These are phyloP conservation scores for Beta macrorhiza DNA, from an alignment of 179 eudicot genomes.

Conservation along the genomic window DNA sequence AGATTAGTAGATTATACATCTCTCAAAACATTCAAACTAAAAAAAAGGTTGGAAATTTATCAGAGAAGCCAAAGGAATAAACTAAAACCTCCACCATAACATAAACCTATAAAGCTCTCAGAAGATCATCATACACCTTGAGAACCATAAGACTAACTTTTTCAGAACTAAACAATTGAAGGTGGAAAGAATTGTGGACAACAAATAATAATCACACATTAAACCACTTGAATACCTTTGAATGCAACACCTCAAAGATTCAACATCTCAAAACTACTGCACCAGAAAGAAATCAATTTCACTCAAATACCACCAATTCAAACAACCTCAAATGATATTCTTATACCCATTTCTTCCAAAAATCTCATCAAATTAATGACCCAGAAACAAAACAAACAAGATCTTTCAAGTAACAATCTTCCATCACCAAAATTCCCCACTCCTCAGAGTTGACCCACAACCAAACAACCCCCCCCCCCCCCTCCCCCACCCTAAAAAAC, in stretches of 20 bases:
- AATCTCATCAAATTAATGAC: conserved; percentile 3
- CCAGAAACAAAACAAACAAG: not conserved
- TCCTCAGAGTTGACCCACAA: conserved; percentile 4
- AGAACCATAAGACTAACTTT: not conserved
- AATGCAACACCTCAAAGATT: not conserved
- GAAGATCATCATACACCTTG: not conserved
- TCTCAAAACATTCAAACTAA: not conserved
- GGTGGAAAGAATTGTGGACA: too few relatives aligned
- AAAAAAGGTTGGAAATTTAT: not conserved
- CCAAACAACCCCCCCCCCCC: not conserved
- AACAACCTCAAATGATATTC: too few relatives aligned
- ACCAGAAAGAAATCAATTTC: not conserved
- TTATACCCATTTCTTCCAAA: not conserved
- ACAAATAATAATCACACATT: not conserved
- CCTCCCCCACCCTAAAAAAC: not conserved
- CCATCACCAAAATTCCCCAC: conserved; percentile 9
- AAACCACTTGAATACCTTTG: not conserved
- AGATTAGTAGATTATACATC: not conserved
- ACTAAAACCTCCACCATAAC: not conserved
- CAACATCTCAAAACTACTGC: not conserved
- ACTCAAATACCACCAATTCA: not conserved
- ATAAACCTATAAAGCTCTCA: not conserved
- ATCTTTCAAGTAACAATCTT: not conserved
- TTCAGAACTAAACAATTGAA: not conserved
- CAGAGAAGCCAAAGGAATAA: not conserved